Conservation (phyloP, 176 grass and related monocot species). For the Oryza officinalis region DNA sequence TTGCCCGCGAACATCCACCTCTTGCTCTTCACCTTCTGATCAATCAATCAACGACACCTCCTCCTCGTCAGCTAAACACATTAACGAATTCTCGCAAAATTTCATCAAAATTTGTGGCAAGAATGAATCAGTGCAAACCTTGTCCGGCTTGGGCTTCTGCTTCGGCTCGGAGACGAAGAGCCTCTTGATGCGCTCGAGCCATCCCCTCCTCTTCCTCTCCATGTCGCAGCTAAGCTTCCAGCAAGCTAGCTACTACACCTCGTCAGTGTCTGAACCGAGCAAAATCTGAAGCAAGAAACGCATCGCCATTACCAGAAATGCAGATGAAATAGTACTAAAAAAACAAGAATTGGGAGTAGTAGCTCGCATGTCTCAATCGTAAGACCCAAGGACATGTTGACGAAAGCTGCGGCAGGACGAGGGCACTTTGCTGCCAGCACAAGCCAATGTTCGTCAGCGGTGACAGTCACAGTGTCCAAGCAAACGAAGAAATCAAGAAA, state of each 20-base stretch:
- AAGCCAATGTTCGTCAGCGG: constrained; percentile 1
- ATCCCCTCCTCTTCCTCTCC: constrained; percentile 49
- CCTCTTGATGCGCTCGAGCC: constrained; percentile 61
- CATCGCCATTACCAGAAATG: constrained; percentile 16
- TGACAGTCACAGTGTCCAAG: neutral
- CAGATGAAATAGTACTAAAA: neutral
- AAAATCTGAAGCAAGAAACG: neutral
- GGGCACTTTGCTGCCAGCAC: constrained; percentile 24
- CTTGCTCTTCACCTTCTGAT: constrained; percentile 51
- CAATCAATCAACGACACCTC: neutral
- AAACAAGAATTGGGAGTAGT: neutral
- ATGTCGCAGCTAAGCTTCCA: neutral
- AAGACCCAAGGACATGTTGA: constrained; percentile 38
- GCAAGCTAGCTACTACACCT: neutral
- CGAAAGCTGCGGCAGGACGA: neutral
- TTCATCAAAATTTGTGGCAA: neutral
- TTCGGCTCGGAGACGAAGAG: constrained; percentile 57
- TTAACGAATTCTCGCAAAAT: neutral
- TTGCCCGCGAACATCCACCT: constrained; percentile 52
- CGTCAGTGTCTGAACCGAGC: neutral
- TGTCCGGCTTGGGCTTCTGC: constrained; percentile 34
- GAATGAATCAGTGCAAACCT: constrained; percentile 14
- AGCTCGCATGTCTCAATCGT: constrained; percentile 34
- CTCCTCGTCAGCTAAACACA: neutral
- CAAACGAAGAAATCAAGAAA: constrained; percentile 15